Evolutionary conservation across 805 yeast species (phyloP), one percentile per base, ranked within the genome.

Genomic region (Teunomyces kruisii): DNA sequence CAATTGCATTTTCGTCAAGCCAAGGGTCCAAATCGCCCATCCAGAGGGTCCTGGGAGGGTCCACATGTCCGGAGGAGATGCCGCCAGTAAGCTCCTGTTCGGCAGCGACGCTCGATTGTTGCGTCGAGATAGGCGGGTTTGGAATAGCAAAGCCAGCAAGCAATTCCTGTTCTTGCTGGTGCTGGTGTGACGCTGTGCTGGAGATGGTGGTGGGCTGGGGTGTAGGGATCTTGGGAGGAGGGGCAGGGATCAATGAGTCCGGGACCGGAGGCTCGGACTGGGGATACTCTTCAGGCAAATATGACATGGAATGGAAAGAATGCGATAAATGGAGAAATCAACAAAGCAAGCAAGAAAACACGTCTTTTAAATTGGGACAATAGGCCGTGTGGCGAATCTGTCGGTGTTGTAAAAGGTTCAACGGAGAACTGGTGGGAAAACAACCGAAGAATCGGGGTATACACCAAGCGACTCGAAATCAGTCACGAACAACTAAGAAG

Each of bases 11-110:
- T 59, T 86, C 94, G 58, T 84, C 88, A 56, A 85, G 79, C 79
- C 85, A 80, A 1, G 92, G 88, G 58, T 86, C 92, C 52, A 86
- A 68, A 62, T 86, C 94, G 9, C 95, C 95, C 95, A 86, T 86
- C 95, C 95, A 86, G 27, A 86, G 67, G 1, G 95, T 86, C 48
- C 85, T 74, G 19, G 95, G 89, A 12, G 78, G 73, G n/a, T 59
- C 64, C 2, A 52, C 43, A 13, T 54, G 53, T 3, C 50, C 45
- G 9, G 53, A 19, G 17, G 31, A 6, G 8, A 32, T 15, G 8
- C 35, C 43, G 7, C 45, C 45, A 14, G 41, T 38, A 15, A 45
- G 40, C 12, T 49, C 54, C 30, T 37, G 40, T 26, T 56, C 65
- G 27, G 64, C 64, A 28, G 70, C 69, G 9, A 51, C 56, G 30